Evolutionary conservation across 1,284 basidiomycete genomes (phyloP).

Genomic region (Taiwanofungus camphoratus): DNA sequence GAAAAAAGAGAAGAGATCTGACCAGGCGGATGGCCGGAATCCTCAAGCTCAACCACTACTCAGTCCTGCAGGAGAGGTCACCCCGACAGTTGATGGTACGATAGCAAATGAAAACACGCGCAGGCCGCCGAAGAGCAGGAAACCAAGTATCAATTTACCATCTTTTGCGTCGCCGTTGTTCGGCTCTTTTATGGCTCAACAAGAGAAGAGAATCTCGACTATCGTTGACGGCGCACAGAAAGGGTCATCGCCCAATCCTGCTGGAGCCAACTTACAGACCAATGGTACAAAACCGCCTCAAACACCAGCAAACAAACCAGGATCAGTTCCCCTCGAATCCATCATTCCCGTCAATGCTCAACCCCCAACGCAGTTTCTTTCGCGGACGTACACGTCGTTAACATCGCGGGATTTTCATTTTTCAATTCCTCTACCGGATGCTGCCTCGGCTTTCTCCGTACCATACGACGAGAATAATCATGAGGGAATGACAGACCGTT

Average conservation of each 20-base stretch:
- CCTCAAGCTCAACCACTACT: background rate
- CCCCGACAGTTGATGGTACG: constrained; percentile 12
- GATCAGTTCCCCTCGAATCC: constrained; percentile 83
- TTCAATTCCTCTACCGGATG: constrained; percentile 51
- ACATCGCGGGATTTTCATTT: constrained; percentile 66
- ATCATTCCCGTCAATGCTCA: constrained; percentile 84
- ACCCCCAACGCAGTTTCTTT: constrained; percentile 81
- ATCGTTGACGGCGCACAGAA: constrained; percentile 25
- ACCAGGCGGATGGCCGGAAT: constrained; percentile 10
- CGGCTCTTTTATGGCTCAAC: constrained; percentile 50
- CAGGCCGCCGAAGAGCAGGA: constrained; percentile 29
- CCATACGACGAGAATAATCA: constrained; percentile 50
- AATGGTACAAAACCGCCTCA: constrained; percentile 5
- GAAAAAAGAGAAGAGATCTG: constrained; percentile 32
- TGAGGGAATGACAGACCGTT: constrained; percentile 82
- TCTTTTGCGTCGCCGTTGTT: constrained; percentile 49
- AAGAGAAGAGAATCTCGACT: constrained; percentile 35
- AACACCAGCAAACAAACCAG: constrained; percentile 21
- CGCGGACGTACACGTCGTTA: constrained; percentile 64
- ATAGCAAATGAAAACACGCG: constrained; percentile 28
- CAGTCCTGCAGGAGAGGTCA: constrained; percentile 6
- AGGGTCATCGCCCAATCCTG: constrained; percentile 22
- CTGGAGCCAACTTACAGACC: constrained; percentile 6
- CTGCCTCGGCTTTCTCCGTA: constrained; percentile 49
- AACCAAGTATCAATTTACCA: constrained; percentile 29